phyloP scores from a whole-genome alignment of 345 rosid species.

The Tarenaya hassleriana region DNA sequence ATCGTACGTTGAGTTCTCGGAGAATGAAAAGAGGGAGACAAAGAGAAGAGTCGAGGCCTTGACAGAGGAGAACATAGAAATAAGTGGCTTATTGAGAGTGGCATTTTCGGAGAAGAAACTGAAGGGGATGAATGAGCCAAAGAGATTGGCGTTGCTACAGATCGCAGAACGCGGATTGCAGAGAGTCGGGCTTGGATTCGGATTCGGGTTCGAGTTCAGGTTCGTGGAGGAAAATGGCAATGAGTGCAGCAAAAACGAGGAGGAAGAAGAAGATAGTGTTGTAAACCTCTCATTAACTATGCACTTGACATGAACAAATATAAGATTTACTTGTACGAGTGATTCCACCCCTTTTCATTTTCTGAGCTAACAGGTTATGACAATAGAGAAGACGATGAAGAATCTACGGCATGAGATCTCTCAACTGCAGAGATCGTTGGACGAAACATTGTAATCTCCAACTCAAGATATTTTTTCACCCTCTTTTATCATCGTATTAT shows the following conservation, averaged over 20 bases:
- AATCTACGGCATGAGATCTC: conserved; percentile 61
- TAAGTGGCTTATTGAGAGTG: conserved; percentile 57
- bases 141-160: conserved; percentile 59
- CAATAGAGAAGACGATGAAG: conserved; percentile 81
- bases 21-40: conserved; percentile 58
- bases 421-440: conserved; percentile 60
- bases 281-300: conserved; percentile 37
- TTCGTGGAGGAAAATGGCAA: conserved; percentile 42
- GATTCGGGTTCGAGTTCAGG: conserved; percentile 40
- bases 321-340: conserved; percentile 3
- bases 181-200: conserved; percentile 83
- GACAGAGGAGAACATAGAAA: conserved; percentile 85
- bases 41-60: conserved; percentile 65
- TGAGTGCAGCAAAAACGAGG: conserved; percentile 44
- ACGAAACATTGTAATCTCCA: conserved; percentile 64
- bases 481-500: not conserved
- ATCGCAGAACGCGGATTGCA: conserved; percentile 76
- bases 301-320: not conserved
- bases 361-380: conserved; percentile 44
- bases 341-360: too few species aligned
- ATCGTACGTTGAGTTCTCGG: conserved; percentile 37
- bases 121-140: conserved; percentile 64
- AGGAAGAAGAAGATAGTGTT: conserved; percentile 65
- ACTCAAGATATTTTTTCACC: not conserved
- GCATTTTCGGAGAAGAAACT: conserved; percentile 67